Evolutionary conservation across 2,329 filamentous ascomycete species (phyloP), one percentile per base, ranked within the genome.

Genomic region (Aspergillus phoenicis): DNA sequence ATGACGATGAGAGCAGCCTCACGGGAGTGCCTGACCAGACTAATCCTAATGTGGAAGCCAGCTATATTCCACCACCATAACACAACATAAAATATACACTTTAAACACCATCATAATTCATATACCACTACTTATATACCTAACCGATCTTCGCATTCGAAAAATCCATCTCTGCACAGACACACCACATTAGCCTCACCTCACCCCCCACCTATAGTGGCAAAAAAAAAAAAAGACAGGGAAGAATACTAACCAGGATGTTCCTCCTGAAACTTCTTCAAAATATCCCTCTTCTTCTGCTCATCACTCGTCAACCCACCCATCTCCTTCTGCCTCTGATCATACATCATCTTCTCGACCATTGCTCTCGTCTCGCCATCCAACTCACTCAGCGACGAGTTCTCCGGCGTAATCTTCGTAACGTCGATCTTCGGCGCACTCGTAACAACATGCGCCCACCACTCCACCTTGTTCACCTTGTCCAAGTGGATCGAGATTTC

Each of bases 261-360:
- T 71, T 97, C 87, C 54, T 82, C 83, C 85, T 97, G 90, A 80
- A 99, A 98, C 82, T 96, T 92, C 80, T 91, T 90, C 74, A 99
- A 80, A 70, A 99, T 89, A 59, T 99, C 94, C 74, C 88, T 80
- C 85, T 98, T 98, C 84, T 93, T 91, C 84, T 96, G 89, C 82
- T 99, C 95, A 68, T 98, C 95, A 67, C 91, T 96, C 11, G 89
- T 93, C 51, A 93, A 91, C 77, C 90, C 85, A 4, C 95, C 95
- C 78, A 85, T 82, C 82, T 98, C 93, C 87, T 99, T 99, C 82
- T 98, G 93, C 68, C 91, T 85, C 84, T 99, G 95, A 81, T 99
- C 95, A 72, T 86, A 99, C 95, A 99, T 99, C 95, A 99, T 99
- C 87, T 99, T 99, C 87, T 99, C 95, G 48, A 99, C 95, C 94